Conservation (phyloP, 257 asterid species). For the Lavandula angustifolia region DNA sequence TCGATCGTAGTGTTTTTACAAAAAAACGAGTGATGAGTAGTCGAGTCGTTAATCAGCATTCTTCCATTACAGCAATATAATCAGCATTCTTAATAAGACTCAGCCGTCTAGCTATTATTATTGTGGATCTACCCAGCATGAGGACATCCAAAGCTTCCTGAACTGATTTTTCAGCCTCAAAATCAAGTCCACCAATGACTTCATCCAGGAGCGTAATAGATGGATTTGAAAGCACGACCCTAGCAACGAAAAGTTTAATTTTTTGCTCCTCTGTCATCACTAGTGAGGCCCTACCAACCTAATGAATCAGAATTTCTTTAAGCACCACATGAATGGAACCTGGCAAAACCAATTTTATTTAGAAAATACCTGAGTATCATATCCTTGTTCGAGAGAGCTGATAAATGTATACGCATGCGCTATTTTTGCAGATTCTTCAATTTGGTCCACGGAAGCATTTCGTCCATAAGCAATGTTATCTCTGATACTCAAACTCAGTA, state of each 20-base stretch:
- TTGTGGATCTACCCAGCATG: slow-evolving; percentile 96
- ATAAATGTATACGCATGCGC: slow-evolving; percentile 98
- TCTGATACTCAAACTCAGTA: slow-evolving; percentile 89
- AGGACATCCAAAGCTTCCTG: slow-evolving; percentile 96
- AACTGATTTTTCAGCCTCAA: slow-evolving; percentile 96
- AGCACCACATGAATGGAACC: slow-evolving; percentile 13
- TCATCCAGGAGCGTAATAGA: slow-evolving; percentile 93
- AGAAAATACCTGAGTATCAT: slow-evolving; percentile 79
- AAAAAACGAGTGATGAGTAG: background rate
- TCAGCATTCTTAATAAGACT: slow-evolving; percentile 95
- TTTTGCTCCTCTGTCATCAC: slow-evolving; percentile 94
- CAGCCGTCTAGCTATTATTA: slow-evolving; percentile 91
- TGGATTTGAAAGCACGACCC: slow-evolving; percentile 96
- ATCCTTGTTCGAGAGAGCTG: slow-evolving; percentile 89
- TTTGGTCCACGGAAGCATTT: slow-evolving; percentile 81
- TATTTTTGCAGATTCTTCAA: slow-evolving; percentile 98
- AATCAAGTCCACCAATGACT: slow-evolving; percentile 98
- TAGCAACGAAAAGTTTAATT: slow-evolving; percentile 94
- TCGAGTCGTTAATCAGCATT: slow-evolving; percentile 23
- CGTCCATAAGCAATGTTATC: slow-evolving; percentile 98
- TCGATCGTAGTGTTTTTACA: background rate
- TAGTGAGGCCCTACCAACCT: slow-evolving; percentile 87
- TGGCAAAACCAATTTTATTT: slow-evolving; percentile 21
- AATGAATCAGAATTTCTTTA: slow-evolving; percentile 32
- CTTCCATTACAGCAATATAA: slow-evolving; percentile 99